These are phyloP conservation scores for Pseudognaphalium luteoalbum DNA, from an alignment of 129 eudicot species.

Conservation along the genomic window DNA sequence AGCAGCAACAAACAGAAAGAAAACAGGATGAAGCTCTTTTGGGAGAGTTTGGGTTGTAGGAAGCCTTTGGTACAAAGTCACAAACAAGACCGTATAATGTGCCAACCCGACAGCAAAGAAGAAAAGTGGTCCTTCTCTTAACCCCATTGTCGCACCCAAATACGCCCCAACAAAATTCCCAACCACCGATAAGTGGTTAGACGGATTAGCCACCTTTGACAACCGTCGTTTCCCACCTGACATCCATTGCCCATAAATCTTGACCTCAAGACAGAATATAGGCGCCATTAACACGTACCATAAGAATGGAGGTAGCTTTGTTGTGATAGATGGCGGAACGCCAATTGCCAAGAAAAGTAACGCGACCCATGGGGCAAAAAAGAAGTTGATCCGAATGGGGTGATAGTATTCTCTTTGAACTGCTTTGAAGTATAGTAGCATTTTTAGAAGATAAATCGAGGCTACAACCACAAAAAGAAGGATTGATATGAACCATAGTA, in stretches of 20 bases:
- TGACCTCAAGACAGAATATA: conserved; percentile 51
- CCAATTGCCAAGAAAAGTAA: conserved; percentile 56
- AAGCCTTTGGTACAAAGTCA: conserved; percentile 41
- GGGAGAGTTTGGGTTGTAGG: conserved; percentile 76
- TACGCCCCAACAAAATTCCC: conserved; percentile 81
- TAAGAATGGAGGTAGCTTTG: conserved; percentile 31
- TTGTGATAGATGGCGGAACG: conserved; percentile 43
- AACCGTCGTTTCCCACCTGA: conserved; percentile 72
- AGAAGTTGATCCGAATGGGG: conserved; percentile 34
- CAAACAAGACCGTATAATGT: conserved; percentile 65
- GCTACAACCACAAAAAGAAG: conserved; percentile 6
- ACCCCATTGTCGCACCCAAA: conserved; percentile 73
- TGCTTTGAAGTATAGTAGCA: conserved; percentile 13
- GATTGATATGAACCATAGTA: conserved; percentile 3
- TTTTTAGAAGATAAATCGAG: conserved; percentile 3
- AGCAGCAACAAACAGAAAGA: conserved; percentile 70
- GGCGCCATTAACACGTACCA: conserved; percentile 76
- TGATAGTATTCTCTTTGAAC: conserved; percentile 19
- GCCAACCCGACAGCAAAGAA: conserved; percentile 76
- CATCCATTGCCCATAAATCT: conserved; percentile 88
- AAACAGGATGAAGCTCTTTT: conserved; percentile 77
- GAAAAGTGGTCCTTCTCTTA: conserved; percentile 72
- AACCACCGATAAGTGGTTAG: conserved; percentile 59
- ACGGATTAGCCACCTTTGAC: conserved; percentile 18
- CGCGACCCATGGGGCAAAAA: conserved; percentile 70